Percentiles rank a stretch among this genome's conserved stretches.
Conservation (phyloP, 2,329 filamentous ascomycete genomes). For the Sporothrix curviconia region DNA sequence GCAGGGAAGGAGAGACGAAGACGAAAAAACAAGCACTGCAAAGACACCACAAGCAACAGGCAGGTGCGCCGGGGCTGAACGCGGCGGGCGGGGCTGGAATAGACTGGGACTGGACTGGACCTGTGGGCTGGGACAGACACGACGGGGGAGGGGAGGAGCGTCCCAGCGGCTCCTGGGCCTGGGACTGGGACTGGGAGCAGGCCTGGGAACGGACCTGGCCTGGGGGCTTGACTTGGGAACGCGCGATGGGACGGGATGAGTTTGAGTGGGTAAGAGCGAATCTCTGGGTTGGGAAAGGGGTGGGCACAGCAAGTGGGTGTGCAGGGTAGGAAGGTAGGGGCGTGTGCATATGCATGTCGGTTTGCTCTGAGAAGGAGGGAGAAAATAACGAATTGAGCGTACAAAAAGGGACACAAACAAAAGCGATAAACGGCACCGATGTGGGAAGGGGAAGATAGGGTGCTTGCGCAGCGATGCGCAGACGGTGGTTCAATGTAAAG, state of each 20-base stretch:
- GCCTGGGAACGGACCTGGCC: no score
- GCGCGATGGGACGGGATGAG: constrained; percentile 12
- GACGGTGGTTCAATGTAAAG: constrained; percentile 9
- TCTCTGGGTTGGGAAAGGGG: constrained; percentile 16
- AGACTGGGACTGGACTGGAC: constrained; percentile 2
- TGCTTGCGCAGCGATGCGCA: constrained; percentile 17
- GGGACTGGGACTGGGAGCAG: no score
- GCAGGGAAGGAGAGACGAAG: not conserved
- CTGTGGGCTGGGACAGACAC: constrained; percentile 10
- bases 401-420: not conserved
- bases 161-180: no score
- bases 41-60: not conserved
- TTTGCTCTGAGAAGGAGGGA: not conserved
- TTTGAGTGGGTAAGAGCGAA: constrained; percentile 14
- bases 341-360: constrained; percentile 13
- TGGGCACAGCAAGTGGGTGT: not conserved
- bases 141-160: not conserved
- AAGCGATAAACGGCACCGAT: not conserved
- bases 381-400: not conserved
- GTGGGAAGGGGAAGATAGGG: not conserved
- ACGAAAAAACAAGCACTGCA: not conserved
- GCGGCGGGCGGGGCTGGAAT: not conserved
- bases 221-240: not conserved
- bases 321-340: constrained; percentile 6
- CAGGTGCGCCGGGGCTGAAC: constrained; percentile 18